Conservation (phyloP, 2,329 filamentous ascomycete genomes). For the Calonectria pseudoreteaudii region DNA sequence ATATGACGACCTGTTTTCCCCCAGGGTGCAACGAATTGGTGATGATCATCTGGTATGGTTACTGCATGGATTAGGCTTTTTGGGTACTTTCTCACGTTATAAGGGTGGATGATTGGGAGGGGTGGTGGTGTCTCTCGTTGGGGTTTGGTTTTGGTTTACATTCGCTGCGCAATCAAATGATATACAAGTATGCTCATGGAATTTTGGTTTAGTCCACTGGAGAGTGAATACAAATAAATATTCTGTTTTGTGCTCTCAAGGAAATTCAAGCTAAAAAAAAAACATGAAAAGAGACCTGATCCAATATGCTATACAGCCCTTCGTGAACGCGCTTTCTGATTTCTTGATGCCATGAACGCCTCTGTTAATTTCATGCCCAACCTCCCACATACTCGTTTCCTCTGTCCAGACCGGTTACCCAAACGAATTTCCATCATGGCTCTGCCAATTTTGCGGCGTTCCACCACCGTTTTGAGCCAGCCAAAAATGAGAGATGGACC, state of each 20-base stretch:
- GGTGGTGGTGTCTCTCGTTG: not conserved
- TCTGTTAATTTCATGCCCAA: slow-evolving; percentile 13
- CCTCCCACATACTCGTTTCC: not conserved
- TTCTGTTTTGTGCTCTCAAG: not conserved
- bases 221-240: not conserved
- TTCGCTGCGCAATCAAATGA: slow-evolving; percentile 11
- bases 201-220: not conserved
- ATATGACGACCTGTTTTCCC: not conserved
- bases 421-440: slow-evolving; percentile 12
- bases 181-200: slow-evolving; percentile 2
- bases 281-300: not conserved
- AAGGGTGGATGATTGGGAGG: not conserved
- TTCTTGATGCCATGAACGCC: slow-evolving; percentile 16
- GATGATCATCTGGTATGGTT: slow-evolving; percentile 15
- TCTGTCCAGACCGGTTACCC: slow-evolving; percentile 10
- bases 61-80: slow-evolving; percentile 12
- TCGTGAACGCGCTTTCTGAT: slow-evolving; percentile 21
- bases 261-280: slow-evolving; percentile 10
- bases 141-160: slow-evolving; percentile 9
- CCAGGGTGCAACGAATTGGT: slow-evolving; percentile 15
- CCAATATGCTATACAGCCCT: slow-evolving; percentile 14
- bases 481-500: not conserved
- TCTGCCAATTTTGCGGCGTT: not conserved
- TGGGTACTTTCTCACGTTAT: not conserved
- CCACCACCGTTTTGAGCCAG: slow-evolving; percentile 5